Evolutionary conservation across 306 rosid species (phyloP).

Genomic region (Astragalus membranaceus): DNA sequence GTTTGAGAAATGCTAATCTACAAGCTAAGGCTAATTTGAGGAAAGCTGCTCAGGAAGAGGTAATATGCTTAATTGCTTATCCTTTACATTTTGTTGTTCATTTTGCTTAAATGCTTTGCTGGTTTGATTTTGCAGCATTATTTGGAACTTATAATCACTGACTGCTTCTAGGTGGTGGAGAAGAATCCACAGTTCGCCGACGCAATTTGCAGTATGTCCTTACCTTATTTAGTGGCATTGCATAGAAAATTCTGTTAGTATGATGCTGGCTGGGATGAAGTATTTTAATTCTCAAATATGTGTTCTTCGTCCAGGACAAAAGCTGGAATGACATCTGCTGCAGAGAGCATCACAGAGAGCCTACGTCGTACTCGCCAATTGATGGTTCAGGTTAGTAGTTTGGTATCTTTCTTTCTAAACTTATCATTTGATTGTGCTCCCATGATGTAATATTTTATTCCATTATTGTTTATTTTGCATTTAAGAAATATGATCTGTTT

Average conservation of each 20-base stretch:
- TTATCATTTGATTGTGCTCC: neutral
- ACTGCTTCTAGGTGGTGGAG: constrained; percentile 84
- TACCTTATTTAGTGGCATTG: neutral
- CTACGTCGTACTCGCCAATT: constrained; percentile 86
- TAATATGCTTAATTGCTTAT: constrained; percentile 21
- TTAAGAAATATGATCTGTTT: too few species aligned
- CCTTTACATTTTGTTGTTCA: neutral
- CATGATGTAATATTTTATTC: neutral
- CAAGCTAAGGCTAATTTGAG: constrained; percentile 75
- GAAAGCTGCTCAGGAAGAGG: constrained; percentile 86
- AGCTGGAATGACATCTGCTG: constrained; percentile 93
- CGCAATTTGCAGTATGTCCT: constrained; percentile 79
- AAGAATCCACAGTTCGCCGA: constrained; percentile 80
- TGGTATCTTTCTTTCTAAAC: neutral
- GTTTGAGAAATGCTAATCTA: constrained; percentile 75
- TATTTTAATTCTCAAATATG: neutral
- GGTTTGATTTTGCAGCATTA: neutral
- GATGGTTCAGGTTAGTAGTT: constrained; percentile 72
- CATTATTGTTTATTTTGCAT: neutral
- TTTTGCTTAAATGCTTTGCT: neutral
- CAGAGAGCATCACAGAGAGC: constrained; percentile 92
- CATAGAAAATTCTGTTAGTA: constrained; percentile 1
- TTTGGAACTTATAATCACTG: neutral
- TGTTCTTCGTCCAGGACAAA: constrained; percentile 56
- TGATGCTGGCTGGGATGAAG: constrained; percentile 5